These are phyloP conservation scores for Pseudogymnoascus sp. DNA, from an alignment of 2,329 filamentous ascomycete species.

Conservation along the genomic window DNA sequence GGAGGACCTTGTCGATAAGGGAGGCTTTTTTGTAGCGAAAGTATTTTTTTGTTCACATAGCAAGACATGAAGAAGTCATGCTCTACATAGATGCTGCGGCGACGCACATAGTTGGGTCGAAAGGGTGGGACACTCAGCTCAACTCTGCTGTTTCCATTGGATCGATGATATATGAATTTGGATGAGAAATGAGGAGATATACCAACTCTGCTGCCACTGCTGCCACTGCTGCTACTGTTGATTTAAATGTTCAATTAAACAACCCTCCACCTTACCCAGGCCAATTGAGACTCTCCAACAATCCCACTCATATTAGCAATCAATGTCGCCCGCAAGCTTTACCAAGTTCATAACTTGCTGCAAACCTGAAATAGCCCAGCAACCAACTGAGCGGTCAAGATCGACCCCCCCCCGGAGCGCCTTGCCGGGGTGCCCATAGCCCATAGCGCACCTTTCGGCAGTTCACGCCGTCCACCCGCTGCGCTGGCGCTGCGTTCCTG, in stretches of 20 bases:
- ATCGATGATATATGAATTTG: background rate
- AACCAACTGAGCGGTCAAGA: background rate
- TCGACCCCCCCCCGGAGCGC: background rate
- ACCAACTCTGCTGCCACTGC: background rate
- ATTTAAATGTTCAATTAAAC: background rate
- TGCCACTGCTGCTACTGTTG: background rate
- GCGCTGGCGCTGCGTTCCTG: background rate
- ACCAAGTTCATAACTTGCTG: background rate
- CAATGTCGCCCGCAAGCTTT: background rate
- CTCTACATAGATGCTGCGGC: conserved; percentile 1
- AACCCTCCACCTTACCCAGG: background rate
- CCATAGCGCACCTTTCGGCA: background rate
- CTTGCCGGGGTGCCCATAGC: background rate
- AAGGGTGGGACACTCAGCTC: background rate
- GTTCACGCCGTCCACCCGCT: background rate
- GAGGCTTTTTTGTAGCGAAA: background rate
- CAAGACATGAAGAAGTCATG: background rate
- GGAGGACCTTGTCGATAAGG: background rate
- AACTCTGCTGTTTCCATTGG: conserved; percentile 4
- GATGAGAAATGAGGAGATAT: background rate
- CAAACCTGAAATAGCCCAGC: background rate
- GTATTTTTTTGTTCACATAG: background rate
- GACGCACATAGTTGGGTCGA: conserved; percentile 6
- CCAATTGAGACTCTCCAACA: background rate
- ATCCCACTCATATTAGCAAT: background rate